A percentile compares a stretch with the other conserved stretches of the same genome.
Conservation (phyloP, 2,329 filamentous ascomycete genomes). For the Aspergillus eucalypticola region DNA sequence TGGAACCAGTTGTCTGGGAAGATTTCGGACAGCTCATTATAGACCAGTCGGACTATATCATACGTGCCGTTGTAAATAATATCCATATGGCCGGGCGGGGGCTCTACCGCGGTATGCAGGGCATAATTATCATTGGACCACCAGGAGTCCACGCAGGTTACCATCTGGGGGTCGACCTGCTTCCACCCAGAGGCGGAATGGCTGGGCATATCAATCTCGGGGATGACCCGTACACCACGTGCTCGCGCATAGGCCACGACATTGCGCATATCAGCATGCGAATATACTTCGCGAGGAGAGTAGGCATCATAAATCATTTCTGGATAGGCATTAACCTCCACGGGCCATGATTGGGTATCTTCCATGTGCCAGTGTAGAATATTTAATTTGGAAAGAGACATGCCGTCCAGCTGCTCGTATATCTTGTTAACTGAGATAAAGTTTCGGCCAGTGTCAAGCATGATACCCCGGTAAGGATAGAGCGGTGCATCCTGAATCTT, state of each 20-base stretch:
- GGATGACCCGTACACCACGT: constrained; percentile 60
- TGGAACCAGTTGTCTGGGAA: constrained; percentile 59
- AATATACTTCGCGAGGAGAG: constrained; percentile 51
- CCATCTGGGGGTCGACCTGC: constrained; percentile 57
- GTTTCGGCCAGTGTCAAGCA: constrained; percentile 58
- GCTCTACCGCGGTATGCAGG: constrained; percentile 57
- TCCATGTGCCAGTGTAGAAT: constrained; percentile 60
- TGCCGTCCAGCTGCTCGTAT: constrained; percentile 56
- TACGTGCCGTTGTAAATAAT: constrained; percentile 59
- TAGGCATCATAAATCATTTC: constrained; percentile 58
- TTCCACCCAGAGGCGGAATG: constrained; percentile 59
- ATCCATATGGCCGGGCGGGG: constrained; percentile 59
- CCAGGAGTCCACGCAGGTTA: constrained; percentile 59
- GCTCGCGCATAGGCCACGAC: constrained; percentile 54
- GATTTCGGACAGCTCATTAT: constrained; percentile 53
- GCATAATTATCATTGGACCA: constrained; percentile 61
- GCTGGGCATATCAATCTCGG: constrained; percentile 65
- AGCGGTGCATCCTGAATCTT: constrained; percentile 53
- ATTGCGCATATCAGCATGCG: constrained; percentile 44
- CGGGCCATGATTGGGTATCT: constrained; percentile 58
- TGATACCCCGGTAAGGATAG: constrained; percentile 57
- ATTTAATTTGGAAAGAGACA: constrained; percentile 60
- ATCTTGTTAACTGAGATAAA: constrained; percentile 55
- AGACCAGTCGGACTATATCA: constrained; percentile 55
- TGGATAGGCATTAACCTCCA: constrained; percentile 52